Percentiles rank a stretch among this genome's conserved stretches.
These are phyloP conservation scores for Chlorella sp. DNA, from an alignment of 139 green algal species.

Conservation along the genomic window DNA sequence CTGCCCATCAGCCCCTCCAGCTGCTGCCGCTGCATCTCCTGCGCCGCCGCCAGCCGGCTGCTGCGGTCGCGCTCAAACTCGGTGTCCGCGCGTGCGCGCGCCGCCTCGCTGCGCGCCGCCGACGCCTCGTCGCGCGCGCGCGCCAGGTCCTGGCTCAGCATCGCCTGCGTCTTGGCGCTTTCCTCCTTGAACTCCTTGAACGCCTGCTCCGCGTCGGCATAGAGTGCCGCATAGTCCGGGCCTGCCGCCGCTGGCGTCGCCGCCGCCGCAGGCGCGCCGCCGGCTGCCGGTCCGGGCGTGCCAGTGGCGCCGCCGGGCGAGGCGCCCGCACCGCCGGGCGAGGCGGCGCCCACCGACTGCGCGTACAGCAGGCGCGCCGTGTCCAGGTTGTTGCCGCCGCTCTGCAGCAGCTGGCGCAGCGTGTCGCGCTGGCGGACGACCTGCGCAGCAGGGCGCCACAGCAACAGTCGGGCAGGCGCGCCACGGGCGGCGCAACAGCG, in stretches of 20 bases:
- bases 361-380: constrained; percentile 13
- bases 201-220: constrained; percentile 29
- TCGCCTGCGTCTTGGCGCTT: constrained; percentile 10
- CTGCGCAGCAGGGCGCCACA: constrained; percentile 21
- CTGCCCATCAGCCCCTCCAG: constrained; percentile 34
- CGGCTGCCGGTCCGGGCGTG: background rate
- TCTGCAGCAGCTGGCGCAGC: constrained; percentile 46
- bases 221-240: constrained; percentile 22
- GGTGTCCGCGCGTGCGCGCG: constrained; percentile 28
- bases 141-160: constrained; percentile 33
- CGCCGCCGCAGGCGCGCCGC: background rate
- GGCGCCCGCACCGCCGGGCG: background rate
- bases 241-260: background rate
- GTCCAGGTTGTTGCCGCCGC: constrained; percentile 26
- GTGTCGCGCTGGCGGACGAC: constrained; percentile 58
- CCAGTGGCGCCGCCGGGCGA: background rate
- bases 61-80: constrained; percentile 47
- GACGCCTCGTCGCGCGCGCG: constrained; percentile 24
- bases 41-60: constrained; percentile 21
- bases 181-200: constrained; percentile 35
- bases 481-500: too few relatives aligned
- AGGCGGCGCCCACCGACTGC: background rate
- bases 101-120: constrained; percentile 27
- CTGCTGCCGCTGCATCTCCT: constrained; percentile 34
- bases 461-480: background rate